phyloP scores from a whole-genome alignment of 108 stramenopile genomes.

The Cyclostephanos invisitatus region DNA sequence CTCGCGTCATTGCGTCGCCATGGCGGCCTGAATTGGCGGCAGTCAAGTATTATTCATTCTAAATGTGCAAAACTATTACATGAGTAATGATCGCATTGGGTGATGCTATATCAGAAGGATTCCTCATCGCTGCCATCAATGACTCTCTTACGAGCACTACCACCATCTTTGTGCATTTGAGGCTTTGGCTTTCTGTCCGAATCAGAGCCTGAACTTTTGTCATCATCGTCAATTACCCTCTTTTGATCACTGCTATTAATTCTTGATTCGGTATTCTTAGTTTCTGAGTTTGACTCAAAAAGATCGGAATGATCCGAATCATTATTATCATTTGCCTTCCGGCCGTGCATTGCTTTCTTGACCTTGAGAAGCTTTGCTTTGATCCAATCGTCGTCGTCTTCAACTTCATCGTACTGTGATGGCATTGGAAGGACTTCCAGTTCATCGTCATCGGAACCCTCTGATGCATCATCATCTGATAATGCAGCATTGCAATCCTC shows the following conservation, averaged over 20 bases:
- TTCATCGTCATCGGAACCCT: conserved; percentile 12
- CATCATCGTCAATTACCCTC: conserved; percentile 6
- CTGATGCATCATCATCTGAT: conserved; percentile 14
- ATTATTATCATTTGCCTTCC: conserved; percentile 14
- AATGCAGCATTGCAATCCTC: background rate
- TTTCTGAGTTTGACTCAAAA: conserved; percentile 6
- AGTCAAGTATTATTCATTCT: background rate
- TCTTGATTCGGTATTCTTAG: background rate
- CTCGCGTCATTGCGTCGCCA: too few species aligned
- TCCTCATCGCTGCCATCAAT: conserved; percentile 37
- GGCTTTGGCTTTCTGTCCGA: background rate
- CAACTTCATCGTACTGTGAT: conserved; percentile 30
- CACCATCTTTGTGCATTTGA: background rate
- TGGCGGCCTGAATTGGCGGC: too few species aligned
- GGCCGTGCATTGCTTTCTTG: conserved; percentile 1
- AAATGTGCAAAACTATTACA: conserved; percentile 2
- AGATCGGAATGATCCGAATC: conserved; percentile 40
- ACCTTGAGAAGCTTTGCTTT: conserved; percentile 15
- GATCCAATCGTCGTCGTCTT: conserved; percentile 41
- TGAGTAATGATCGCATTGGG: background rate
- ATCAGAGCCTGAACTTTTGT: conserved; percentile 4
- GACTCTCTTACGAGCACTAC: conserved; percentile 23
- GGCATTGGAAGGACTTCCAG: conserved; percentile 28
- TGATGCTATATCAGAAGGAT: conserved; percentile 8
- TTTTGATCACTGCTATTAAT: background rate